Base-by-base conservation (phyloP, 225 moss, liverwort and hornwort species). In the Antitrichia curtipendula region DNA sequence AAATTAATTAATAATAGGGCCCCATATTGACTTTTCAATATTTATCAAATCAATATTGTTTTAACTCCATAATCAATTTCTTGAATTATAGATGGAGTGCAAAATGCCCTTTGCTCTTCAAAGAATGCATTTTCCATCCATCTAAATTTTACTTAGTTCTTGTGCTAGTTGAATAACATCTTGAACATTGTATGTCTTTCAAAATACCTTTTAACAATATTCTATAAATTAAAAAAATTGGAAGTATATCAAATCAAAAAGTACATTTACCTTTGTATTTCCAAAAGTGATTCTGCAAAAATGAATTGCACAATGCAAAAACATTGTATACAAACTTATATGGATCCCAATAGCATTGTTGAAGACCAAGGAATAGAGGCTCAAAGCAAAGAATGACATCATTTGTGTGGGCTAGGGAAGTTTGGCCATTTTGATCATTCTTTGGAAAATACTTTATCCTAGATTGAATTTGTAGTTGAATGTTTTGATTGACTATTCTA, bases 161-260 rank as follows among this genome's bases (percentile, higher is more conserved):
- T 21, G 12, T 66, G 12, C 66, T 21, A n/a, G 1, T 65, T n/a
- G 12, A 66, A 2, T n/a, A n/a, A n/a, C n/a, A n/a, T 66, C 13
- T 12, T n/a, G 3, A n/a, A n/a, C 0, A 66, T 1, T n/a, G 0
- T 21, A 66, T 12, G 6, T n/a, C 21, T 66, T 1, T 0, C 12
- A 2, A 12, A 21, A n/a, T 49, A 6, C 2, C 0, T 8, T 36
- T 12, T 5, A n/a, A n/a, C 7, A 66, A n/a, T 66, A n/a, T n/a
- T 66, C 12, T n/a, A n/a, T 66, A 21, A 20, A n/a, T 66, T 29
- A 3, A 66, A 36, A n/a, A 66, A 66, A 36, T 21, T 66, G 1
- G 12, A 66, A 66, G 3, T n/a, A 36, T 36, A 1, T 10, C 10
- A 36, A 36, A 20, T 10, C 10, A 10, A 61, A 64, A 32, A 64